Evolutionary conservation across 148 eudicot species (phyloP).

Genomic region (Nepenthes mirabilis): DNA sequence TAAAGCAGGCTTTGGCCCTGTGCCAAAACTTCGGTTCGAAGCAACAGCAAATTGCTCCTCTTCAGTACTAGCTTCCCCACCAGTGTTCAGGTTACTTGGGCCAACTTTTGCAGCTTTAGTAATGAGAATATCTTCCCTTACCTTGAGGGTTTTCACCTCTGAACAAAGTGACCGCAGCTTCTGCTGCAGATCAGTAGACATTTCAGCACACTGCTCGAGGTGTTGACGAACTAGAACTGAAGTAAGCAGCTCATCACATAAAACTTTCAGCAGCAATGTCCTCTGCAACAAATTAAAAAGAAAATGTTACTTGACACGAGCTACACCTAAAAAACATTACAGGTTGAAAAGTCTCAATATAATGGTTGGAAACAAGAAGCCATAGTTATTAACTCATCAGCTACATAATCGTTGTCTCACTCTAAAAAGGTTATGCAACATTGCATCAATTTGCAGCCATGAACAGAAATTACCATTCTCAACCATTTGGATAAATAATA

Average conservation of each 20-base stretch:
- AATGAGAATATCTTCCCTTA: slow-evolving; percentile 32
- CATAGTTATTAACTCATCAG: too few relatives aligned
- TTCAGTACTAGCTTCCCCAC: slow-evolving; percentile 12
- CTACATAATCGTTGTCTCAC: too few relatives aligned
- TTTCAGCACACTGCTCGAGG: slow-evolving; percentile 39
- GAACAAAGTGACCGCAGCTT: slow-evolving; percentile 33
- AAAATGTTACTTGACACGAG: slow-evolving; percentile 1
- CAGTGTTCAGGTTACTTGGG: slow-evolving; percentile 5
- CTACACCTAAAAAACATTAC: too few relatives aligned
- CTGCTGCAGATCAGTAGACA: slow-evolving; percentile 38
- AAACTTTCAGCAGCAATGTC: slow-evolving; percentile 32
- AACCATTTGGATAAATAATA: too few relatives aligned
- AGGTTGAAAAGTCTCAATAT: too few relatives aligned
- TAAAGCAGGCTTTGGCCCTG: slow-evolving; percentile 10
- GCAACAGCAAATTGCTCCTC: slow-evolving; percentile 4
- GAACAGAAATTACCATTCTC: too few relatives aligned
- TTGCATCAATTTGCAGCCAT: too few relatives aligned
- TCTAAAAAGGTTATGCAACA: too few relatives aligned
- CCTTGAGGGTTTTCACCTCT: slow-evolving; percentile 36
- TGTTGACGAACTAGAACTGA: slow-evolving; percentile 40
- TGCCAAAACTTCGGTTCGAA: slow-evolving; percentile 5
- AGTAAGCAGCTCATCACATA: slow-evolving; percentile 52
- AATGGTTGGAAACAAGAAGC: too few relatives aligned
- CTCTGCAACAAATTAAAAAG: slow-evolving; percentile 28
- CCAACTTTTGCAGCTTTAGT: slow-evolving; percentile 19